phyloP scores from a whole-genome alignment of 2,329 filamentous ascomycete genomes.

The Sphaerulina musiva region DNA sequence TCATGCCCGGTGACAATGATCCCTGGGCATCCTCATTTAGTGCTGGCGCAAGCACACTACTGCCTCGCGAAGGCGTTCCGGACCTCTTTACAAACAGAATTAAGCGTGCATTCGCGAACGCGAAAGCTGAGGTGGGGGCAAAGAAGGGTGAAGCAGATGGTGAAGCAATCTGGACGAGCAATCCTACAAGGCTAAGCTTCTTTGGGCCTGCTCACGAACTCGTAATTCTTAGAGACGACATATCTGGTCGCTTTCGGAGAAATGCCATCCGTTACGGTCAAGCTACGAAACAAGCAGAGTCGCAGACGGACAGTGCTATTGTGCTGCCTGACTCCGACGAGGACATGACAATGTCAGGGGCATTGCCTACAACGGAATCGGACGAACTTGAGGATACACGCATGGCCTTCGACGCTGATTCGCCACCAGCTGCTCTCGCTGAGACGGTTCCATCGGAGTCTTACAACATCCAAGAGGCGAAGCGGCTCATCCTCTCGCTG shows the following conservation, averaged over 20 bases:
- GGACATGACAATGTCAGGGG: constrained; percentile 28
- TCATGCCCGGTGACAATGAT: constrained; percentile 94
- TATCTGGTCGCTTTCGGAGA: constrained; percentile 70
- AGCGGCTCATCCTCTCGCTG: constrained; percentile 71
- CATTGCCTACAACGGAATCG: constrained; percentile 24
- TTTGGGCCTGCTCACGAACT: constrained; percentile 88
- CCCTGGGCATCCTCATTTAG: constrained; percentile 89
- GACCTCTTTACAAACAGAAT: constrained; percentile 86
- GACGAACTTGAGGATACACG: constrained; percentile 13
- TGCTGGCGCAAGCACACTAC: constrained; percentile 62
- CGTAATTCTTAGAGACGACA: constrained; percentile 78
- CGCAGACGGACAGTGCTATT: constrained; percentile 5
- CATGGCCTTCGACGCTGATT: constrained; percentile 14
- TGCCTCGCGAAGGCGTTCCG: constrained; percentile 68
- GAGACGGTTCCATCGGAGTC: constrained; percentile 14
- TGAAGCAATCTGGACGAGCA: constrained; percentile 80
- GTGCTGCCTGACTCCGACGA: constrained; percentile 13
- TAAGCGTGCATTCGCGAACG: constrained; percentile 68
- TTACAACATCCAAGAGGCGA: constrained; percentile 26
- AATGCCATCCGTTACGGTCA: constrained; percentile 65
- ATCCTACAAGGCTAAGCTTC: constrained; percentile 72
- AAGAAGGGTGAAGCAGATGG: constrained; percentile 51
- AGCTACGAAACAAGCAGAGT: constrained; percentile 31
- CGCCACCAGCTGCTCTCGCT: constrained; percentile 9
- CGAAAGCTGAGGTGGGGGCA: constrained; percentile 60